phyloP scores from a whole-genome alignment of 208 protist species.

The Angomonas ambiguus region DNA sequence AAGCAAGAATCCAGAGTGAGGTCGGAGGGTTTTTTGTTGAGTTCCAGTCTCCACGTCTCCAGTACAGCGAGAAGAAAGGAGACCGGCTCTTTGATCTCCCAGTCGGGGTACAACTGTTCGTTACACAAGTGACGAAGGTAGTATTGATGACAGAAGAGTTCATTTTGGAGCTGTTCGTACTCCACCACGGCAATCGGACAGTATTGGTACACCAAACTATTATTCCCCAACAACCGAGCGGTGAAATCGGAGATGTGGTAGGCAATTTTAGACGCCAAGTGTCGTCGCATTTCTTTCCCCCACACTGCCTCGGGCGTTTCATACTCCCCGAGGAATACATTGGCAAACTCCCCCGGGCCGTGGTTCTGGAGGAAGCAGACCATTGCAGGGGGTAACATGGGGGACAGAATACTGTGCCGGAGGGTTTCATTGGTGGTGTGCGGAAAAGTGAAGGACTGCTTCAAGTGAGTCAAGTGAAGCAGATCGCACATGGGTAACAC shows the following conservation, averaged over 20 bases:
- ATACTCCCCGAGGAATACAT: conserved; percentile 91
- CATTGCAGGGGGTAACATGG: conserved; percentile 91
- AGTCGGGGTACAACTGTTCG: conserved; percentile 82
- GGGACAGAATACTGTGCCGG: conserved; percentile 69
- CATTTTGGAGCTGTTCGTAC: conserved; percentile 82
- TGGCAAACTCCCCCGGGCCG: conserved; percentile 87
- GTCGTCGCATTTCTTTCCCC: conserved; percentile 88
- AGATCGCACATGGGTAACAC: conserved; percentile 86
- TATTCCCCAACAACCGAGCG: conserved; percentile 88
- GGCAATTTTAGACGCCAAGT: conserved; percentile 88
- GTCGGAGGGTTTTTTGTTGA: conserved; percentile 76
- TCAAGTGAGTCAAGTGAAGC: conserved; percentile 73
- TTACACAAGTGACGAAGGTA: conserved; percentile 95
- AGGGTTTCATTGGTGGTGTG: conserved; percentile 50
- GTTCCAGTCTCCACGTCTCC: conserved; percentile 74
- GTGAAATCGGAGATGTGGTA: conserved; percentile 91
- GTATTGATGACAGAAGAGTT: conserved; percentile 94
- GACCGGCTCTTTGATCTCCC: conserved; percentile 87
- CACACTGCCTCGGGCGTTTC: conserved; percentile 95
- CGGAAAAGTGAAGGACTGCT: conserved; percentile 77
- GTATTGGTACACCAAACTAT: conserved; percentile 87
- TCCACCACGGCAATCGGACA: conserved; percentile 89
- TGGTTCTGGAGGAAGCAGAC: conserved; percentile 92
- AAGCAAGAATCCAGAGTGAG: conserved; percentile 65
- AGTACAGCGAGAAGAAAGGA: conserved; percentile 86